Conservation (phyloP, 2,329 filamentous ascomycete genomes). For the Cercospora sesami region DNA sequence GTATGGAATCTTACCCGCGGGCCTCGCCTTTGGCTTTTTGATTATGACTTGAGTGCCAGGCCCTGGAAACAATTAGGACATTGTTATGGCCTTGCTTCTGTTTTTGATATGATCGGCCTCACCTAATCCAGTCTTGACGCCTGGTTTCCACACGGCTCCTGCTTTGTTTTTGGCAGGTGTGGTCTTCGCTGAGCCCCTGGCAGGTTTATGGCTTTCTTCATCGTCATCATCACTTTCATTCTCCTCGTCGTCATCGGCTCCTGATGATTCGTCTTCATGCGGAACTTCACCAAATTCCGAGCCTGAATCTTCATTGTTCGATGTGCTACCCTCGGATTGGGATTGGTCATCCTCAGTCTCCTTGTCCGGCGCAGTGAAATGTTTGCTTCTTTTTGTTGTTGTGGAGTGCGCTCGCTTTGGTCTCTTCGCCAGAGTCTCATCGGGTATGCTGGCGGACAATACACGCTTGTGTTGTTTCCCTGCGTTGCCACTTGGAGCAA, state of each 20-base stretch:
- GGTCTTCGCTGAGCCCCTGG: constrained; percentile 24
- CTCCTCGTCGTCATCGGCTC: constrained; percentile 42
- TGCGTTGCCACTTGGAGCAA: constrained; percentile 21
- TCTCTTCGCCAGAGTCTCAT: constrained; percentile 24
- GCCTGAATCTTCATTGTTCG: constrained; percentile 28
- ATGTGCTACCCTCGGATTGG: constrained; percentile 32
- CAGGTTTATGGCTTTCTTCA: constrained; percentile 21
- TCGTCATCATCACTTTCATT: constrained; percentile 39
- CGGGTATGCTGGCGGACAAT: constrained; percentile 24
- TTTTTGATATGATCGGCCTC: background rate
- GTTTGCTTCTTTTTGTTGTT: constrained; percentile 53
- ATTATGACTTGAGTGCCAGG: constrained; percentile 63
- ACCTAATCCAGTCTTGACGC: constrained; percentile 55
- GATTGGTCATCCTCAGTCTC: constrained; percentile 33
- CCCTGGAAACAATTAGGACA: constrained; percentile 21
- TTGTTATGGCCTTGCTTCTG: background rate
- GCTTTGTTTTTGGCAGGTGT: background rate
- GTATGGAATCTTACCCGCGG: constrained; percentile 60
- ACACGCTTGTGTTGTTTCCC: constrained; percentile 32
- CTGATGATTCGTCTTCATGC: constrained; percentile 42
- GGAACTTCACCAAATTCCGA: constrained; percentile 42
- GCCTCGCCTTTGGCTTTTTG: constrained; percentile 63
- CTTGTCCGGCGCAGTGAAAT: constrained; percentile 41
- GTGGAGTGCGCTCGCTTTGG: constrained; percentile 37
- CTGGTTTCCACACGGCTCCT: constrained; percentile 50